A percentile compares a stretch with the other conserved stretches of the same genome.
Evolutionary conservation across 352 stramenopile species (phyloP).

Genomic region (Phytopythium oedochilum): DNA sequence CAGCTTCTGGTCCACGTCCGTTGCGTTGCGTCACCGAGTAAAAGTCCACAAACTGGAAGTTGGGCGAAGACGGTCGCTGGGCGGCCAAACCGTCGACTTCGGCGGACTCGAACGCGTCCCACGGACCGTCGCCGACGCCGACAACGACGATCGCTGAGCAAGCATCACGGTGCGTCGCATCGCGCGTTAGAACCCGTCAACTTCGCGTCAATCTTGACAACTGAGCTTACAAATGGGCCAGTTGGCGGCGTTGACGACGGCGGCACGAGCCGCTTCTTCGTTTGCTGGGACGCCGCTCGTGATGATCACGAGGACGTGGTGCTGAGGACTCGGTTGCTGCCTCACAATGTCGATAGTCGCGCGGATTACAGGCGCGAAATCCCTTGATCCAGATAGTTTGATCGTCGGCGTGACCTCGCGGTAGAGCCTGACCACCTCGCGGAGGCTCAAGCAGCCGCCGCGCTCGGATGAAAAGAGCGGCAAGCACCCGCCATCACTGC

Average conservation of each 20-base stretch:
- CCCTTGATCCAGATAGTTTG: conserved; percentile 56
- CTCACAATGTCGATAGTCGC: conserved; percentile 53
- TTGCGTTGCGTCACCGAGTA: conserved; percentile 50
- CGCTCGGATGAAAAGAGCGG: conserved; percentile 28
- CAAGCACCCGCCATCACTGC: conserved; percentile 34
- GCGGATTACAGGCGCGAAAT: conserved; percentile 64
- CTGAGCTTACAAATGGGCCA: conserved; percentile 70
- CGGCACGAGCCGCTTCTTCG: conserved; percentile 37
- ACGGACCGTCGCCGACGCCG: conserved; percentile 75
- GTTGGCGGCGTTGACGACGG: conserved; percentile 68
- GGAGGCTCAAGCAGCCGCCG: conserved; percentile 37
- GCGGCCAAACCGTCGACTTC: conserved; percentile 64
- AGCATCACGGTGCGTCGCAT: neutral
- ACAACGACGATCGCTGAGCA: conserved; percentile 59
- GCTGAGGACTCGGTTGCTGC: conserved; percentile 21
- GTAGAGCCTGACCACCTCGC: conserved; percentile 59
- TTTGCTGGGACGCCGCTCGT: conserved; percentile 74
- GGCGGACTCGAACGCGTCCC: conserved; percentile 79
- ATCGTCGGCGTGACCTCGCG: conserved; percentile 55
- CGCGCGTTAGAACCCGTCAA: neutral
- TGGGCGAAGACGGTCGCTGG: conserved; percentile 20
- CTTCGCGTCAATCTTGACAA: too few species aligned
- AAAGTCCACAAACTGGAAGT: conserved; percentile 88
- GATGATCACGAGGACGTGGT: conserved; percentile 85
- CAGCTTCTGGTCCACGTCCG: conserved; percentile 28